Conservation (phyloP, 352 stramenopile species). For the Phytophthora pseudosyringae region DNA sequence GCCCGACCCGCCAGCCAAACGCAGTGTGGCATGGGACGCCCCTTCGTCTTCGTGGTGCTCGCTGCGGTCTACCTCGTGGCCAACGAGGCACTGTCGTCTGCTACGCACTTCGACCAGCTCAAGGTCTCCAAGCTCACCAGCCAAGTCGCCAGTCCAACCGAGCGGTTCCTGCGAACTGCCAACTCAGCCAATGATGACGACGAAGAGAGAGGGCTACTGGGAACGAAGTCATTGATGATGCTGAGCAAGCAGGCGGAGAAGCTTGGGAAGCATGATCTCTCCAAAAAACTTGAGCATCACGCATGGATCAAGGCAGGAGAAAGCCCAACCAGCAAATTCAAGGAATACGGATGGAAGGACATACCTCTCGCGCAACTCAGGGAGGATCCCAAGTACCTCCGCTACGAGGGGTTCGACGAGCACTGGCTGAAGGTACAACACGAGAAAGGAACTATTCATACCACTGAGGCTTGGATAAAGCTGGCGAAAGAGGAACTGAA, state of each 20-base stretch:
- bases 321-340: not conserved
- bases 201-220: slow-evolving; percentile 5
- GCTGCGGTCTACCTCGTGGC: not conserved
- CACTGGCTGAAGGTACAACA: slow-evolving; percentile 6
- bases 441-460: slow-evolving; percentile 2
- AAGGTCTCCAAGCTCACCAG: not conserved
- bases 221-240: not conserved
- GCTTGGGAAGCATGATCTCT: not conserved
- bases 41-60: not conserved
- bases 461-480: not conserved
- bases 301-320: slow-evolving; percentile 7
- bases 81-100: not conserved
- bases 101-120: not conserved
- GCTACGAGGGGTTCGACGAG: slow-evolving; percentile 15
- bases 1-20: too few species aligned
- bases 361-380: not conserved
- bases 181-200: not conserved
- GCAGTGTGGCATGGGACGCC: slow-evolving; percentile 6
- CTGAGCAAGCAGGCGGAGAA: slow-evolving; percentile 13
- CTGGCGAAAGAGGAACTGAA: slow-evolving; percentile 7
- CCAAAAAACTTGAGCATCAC: slow-evolving; percentile 14
- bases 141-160: not conserved
- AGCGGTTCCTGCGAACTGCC: not conserved
- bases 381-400: not conserved
- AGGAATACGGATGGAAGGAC: slow-evolving; percentile 1